phyloP scores from a whole-genome alignment of 805 yeast species.

The Dipodascopsis tothii region DNA sequence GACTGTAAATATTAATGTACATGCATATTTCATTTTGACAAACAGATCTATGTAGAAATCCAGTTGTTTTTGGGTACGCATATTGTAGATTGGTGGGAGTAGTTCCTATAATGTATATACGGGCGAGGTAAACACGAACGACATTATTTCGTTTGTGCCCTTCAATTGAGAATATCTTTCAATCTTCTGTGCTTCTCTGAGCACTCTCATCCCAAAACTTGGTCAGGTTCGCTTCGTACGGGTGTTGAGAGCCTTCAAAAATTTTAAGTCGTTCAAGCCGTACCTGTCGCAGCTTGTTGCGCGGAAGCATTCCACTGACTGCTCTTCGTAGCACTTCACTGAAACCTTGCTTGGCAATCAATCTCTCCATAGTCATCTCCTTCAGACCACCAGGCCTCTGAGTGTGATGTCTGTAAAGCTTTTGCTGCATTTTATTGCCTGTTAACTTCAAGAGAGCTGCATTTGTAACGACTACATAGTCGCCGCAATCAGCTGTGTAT shows the following conservation, averaged over 20 bases:
- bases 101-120: too few species aligned
- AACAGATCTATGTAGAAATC: too few species aligned
- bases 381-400: conserved; percentile 78
- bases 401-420: conserved; percentile 82
- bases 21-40: too few species aligned
- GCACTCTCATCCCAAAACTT: conserved; percentile 16
- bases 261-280: conserved; percentile 80
- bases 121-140: too few species aligned
- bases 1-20: too few species aligned
- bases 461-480: conserved; percentile 93
- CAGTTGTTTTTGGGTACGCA: too few species aligned
- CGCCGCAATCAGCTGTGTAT: conserved; percentile 68
- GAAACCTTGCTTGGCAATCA: conserved; percentile 72
- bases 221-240: conserved; percentile 71
- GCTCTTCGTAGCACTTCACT: conserved; percentile 82
- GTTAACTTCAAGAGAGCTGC: conserved; percentile 74
- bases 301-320: conserved; percentile 93
- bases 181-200: neutral
- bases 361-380: conserved; percentile 69
- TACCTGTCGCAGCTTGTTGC: conserved; percentile 68
- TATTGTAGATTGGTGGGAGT: too few species aligned
- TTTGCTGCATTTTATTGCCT: conserved; percentile 74
- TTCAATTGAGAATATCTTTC: too few species aligned
- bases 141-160: too few species aligned
- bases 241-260: conserved; percentile 81